Base-by-base conservation (phyloP, 768 basidiomycete species). In the Clitopilus hobsonii region DNA sequence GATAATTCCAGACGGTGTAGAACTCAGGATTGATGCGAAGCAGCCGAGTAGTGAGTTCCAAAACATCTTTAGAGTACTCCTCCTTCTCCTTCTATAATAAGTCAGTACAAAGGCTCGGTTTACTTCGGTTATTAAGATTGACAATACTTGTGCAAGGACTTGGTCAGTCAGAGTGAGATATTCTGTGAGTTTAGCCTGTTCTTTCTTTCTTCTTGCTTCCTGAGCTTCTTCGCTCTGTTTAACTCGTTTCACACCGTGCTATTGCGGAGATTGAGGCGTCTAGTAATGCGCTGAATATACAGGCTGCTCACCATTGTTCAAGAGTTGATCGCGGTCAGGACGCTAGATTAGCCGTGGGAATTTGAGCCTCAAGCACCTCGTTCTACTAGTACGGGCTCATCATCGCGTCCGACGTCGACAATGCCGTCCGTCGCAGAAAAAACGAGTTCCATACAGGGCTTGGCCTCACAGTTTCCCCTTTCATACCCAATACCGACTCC, bases 1-100 rank as follows among this genome's bases (percentile, higher is more conserved):
- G 80, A 70, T 94, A 95, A 70, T 97, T 96, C 97, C 97, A 98
- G 30, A 91, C 74, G 1, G 96, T 95, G 69, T 97, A 97, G 66
- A 94, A 94, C 70, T 99, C 97, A 2, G 96, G 94, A 65, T 98
- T 98, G 38, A 89, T 62, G 51, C 85, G 83, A 7, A 99, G 82
- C 22, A 98, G 69, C 24, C 74, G 77, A 14, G 86, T 85, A 0
- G 94, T 96, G 38, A 88, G 71, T n/a, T 81, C 75, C 29, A 98
- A 82, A 0, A 91, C 84, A n/a, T 88, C 87, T 25, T 70, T 66
- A 56, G 85, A 83, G 80, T 81, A 91, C 56, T 91, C 89, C 52
- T 74, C 69, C 0, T 69, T 63, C 59, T 79, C 80, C 75, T 89
- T 93, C 94, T 98, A 50, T 20, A n/a, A 18, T 16, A 16, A 18